phyloP scores from a whole-genome alignment of 805 yeast species.

The Schwanniomyces yamadae region DNA sequence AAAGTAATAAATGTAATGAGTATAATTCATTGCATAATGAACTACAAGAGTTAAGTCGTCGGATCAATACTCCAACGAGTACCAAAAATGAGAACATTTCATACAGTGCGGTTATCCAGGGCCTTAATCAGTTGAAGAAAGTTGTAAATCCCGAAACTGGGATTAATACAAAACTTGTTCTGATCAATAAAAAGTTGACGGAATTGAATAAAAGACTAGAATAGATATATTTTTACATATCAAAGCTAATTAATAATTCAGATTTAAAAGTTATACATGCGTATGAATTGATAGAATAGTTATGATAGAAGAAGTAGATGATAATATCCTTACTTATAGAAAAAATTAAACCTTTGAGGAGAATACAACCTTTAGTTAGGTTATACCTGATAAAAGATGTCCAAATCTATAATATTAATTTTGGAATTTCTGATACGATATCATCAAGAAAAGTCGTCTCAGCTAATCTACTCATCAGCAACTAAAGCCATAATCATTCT shows the following conservation, averaged over 20 bases:
- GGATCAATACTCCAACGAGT: not conserved
- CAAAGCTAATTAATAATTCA: too few relatives aligned
- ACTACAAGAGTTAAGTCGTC: slow-evolving; percentile 4
- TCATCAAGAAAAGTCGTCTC: not conserved
- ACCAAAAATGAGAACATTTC: not conserved
- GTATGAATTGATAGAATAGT: too few relatives aligned
- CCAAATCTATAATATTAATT: too few relatives aligned
- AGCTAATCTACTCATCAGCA: slow-evolving; percentile 46
- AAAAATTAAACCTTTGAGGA: too few relatives aligned
- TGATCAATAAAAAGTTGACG: slow-evolving; percentile 23
- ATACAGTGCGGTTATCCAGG: slow-evolving; percentile 7
- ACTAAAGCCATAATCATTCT: slow-evolving; percentile 94
- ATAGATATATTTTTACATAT: too few relatives aligned
- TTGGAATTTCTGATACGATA: too few relatives aligned
- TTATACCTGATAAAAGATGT: too few relatives aligned
- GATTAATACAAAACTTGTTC: slow-evolving; percentile 17
- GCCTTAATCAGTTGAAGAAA: slow-evolving; percentile 11
- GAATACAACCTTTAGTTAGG: too few relatives aligned
- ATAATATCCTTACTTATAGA: too few relatives aligned
- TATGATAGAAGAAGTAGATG: too few relatives aligned
- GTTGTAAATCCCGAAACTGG: slow-evolving; percentile 27
- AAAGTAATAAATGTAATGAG: slow-evolving; percentile 15
- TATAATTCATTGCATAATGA: slow-evolving; percentile 12
- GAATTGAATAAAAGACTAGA: slow-evolving; percentile 12
- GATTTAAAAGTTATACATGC: too few relatives aligned